Evolutionary conservation across 1,284 basidiomycete genomes (phyloP), one percentile per base, ranked within the genome.

Genomic region (Cryptococcus sp.): DNA sequence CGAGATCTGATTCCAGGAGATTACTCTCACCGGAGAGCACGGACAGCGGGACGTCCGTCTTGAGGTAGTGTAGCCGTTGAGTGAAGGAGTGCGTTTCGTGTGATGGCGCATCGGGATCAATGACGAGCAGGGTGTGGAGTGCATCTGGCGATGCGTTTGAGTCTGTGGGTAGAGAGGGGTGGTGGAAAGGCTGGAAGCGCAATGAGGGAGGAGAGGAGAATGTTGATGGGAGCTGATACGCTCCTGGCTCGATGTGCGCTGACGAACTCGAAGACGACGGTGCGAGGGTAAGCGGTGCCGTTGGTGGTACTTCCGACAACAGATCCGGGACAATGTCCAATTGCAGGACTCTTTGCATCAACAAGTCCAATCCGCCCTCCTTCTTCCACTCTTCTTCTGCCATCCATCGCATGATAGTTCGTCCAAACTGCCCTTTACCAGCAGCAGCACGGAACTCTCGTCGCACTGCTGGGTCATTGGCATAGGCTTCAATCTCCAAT

Each of bases 261-360:
- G 63, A 65, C 5, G 67, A 53, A 35, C 79, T 78, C 62, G 80
- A 78, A 10, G 80, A 77, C 45, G 80, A 74, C 2, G 45, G 75
- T 73, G 66, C 70, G 35, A 74, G 54, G 5, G 59, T 61, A 17
- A 67, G 38, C 5, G 67, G 69, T 2, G 56, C 60, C 10, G 84
- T 84, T 0, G 93, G 91, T 51, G 84, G 84, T 19, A 95, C 76
- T 38, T 81, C 81, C 0, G 90, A 85, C 7, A 97, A 75, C 1
- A 94, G 80, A 74, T 98, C 95, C 0, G 95, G 94, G 3, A 96
- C 82, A 53, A 98, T 86, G 53, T 88, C 81, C 90, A 97, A 92
- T 78, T 93, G 88, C 69, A 89, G 83, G 48, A 95, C 77, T 68
- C 93, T 88, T 76, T 97, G 90, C 90, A 96, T 96, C 74, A 96